phyloP scores from a whole-genome alignment of 2,329 filamentous ascomycete genomes.

The Trichoderma sp. region DNA sequence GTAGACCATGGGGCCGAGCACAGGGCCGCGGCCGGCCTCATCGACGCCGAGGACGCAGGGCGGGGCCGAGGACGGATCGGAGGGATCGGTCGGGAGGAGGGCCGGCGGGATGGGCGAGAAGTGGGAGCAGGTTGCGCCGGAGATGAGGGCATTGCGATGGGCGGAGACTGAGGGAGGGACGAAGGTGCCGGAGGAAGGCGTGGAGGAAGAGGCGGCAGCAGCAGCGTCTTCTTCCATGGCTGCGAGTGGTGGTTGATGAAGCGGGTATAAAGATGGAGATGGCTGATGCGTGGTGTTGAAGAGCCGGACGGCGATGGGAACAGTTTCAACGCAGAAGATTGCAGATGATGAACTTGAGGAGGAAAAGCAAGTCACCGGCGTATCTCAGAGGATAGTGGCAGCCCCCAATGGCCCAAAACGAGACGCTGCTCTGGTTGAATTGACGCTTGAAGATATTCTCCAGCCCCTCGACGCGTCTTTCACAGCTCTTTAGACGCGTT shows the following conservation, averaged over 20 bases:
- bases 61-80: constrained; percentile 33
- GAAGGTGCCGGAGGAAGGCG: constrained; percentile 40
- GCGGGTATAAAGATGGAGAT: background rate
- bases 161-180: constrained; percentile 73
- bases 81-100: constrained; percentile 47
- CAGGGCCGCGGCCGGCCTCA: constrained; percentile 88
- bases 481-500: constrained; percentile 2
- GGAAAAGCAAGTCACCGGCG: background rate
- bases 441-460: background rate
- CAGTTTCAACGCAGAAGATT: background rate
- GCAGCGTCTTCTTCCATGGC: constrained; percentile 1
- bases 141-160: constrained; percentile 51
- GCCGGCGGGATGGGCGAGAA: constrained; percentile 64
- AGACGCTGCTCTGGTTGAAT: background rate
- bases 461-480: constrained; percentile 27
- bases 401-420: background rate
- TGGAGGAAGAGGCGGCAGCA: background rate
- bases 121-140: constrained; percentile 67
- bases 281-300: background rate
- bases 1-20: constrained; percentile 80
- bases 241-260: background rate
- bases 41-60: constrained; percentile 81
- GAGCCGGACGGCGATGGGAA: background rate
- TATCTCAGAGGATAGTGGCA: no score
- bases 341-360: background rate